Evolutionary conservation across 208 protist species (phyloP).

Genomic region (Histomonas meleagridis): DNA sequence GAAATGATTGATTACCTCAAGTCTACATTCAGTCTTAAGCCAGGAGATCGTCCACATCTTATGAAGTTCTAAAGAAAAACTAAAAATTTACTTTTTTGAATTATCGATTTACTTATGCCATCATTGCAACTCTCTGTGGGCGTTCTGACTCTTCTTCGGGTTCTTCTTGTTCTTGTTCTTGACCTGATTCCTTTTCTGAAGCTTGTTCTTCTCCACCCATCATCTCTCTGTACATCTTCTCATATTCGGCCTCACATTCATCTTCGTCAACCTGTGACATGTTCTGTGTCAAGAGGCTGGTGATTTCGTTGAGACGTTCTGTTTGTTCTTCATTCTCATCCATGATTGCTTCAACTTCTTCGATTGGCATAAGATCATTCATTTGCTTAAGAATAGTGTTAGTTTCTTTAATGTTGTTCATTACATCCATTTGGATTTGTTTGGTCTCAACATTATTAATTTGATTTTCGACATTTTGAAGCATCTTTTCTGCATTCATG

Average conservation of each 20-base stretch:
- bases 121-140: too few relatives aligned
- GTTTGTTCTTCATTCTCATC: background rate
- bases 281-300: too few relatives aligned
- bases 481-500: background rate
- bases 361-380: background rate
- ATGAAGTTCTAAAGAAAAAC: slow-evolving; percentile 34
- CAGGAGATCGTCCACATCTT: background rate
- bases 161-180: too few relatives aligned
- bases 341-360: background rate
- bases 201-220: too few relatives aligned
- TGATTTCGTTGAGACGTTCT: background rate
- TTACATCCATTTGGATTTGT: background rate
- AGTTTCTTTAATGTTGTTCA: background rate
- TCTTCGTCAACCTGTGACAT: too few relatives aligned
- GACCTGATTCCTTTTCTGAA: too few relatives aligned
- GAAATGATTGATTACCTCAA: background rate
- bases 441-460: background rate
- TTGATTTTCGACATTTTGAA: background rate
- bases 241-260: too few relatives aligned
- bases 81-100: too few relatives aligned
- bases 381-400: background rate
- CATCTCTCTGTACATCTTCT: too few relatives aligned
- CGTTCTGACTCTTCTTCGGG: too few relatives aligned
- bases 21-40: background rate
- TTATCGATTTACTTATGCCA: too few relatives aligned